phyloP scores from a whole-genome alignment of 179 eudicot species.

The Drosera spatulata region DNA sequence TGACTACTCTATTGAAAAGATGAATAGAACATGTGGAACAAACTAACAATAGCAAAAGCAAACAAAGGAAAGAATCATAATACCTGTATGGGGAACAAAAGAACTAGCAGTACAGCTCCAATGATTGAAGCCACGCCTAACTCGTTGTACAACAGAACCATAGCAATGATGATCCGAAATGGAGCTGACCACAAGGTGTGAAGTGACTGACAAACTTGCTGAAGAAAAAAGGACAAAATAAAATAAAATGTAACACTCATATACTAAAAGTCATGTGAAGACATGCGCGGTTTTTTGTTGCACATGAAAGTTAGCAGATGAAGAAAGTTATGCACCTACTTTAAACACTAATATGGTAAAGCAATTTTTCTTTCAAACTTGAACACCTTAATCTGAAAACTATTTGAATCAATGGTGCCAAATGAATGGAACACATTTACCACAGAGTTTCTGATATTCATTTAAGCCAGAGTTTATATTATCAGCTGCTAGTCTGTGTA shows the following conservation, averaged over 20 bases:
- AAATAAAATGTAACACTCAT: not conserved
- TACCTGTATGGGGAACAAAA: constrained; percentile 88
- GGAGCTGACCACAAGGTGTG: constrained; percentile 98
- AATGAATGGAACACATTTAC: too few relatives aligned
- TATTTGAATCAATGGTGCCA: too few relatives aligned
- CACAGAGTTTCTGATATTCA: too few relatives aligned
- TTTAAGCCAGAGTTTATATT: too few relatives aligned
- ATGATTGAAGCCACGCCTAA: constrained; percentile 84
- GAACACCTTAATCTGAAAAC: too few relatives aligned
- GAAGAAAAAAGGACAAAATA: constrained; percentile 16
- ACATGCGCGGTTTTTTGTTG: not conserved
- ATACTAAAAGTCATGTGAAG: not conserved
- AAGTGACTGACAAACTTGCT: constrained; percentile 88
- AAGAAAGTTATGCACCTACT: too few relatives aligned
- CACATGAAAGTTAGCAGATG: too few relatives aligned
- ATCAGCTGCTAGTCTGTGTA: too few relatives aligned
- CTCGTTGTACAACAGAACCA: constrained; percentile 75
- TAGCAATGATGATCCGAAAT: constrained; percentile 69
- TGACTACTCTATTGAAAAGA: too few relatives aligned
- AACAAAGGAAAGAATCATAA: not conserved
- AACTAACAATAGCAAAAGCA: not conserved
- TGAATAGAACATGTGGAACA: too few relatives aligned
- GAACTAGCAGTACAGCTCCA: constrained; percentile 68
- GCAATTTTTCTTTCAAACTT: too few relatives aligned
- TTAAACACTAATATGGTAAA: too few relatives aligned